phyloP scores from a whole-genome alignment of 2,329 filamentous ascomycete genomes.

The Amesomyces nigricolor region DNA sequence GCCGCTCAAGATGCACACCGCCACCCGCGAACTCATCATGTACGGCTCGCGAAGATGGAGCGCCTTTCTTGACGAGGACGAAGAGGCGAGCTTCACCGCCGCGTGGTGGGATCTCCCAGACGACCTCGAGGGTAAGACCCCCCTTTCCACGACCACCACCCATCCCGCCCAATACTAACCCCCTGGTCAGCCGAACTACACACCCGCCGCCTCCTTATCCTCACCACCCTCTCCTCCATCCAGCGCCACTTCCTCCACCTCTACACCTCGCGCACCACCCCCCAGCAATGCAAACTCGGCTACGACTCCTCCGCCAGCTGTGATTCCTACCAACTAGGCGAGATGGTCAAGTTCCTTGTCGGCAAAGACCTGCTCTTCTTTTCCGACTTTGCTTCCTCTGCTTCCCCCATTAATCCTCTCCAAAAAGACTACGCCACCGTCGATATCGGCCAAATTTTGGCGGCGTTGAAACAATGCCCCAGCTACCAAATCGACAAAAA shows the following conservation, averaged over 20 bases:
- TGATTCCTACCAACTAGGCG: constrained; percentile 72
- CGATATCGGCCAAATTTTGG: constrained; percentile 57
- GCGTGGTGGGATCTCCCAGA: constrained; percentile 68
- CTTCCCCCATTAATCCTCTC: constrained; percentile 23
- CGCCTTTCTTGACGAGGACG: constrained; percentile 31
- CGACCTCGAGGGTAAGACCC: constrained; percentile 54
- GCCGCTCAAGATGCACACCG: constrained; percentile 52
- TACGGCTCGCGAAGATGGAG: constrained; percentile 58
- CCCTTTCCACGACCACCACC: not conserved
- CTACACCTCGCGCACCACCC: constrained; percentile 58
- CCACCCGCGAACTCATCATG: constrained; percentile 61
- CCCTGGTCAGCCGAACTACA: constrained; percentile 54
- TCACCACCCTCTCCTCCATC: constrained; percentile 64
- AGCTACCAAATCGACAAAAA: constrained; percentile 69
- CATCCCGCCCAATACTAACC: not conserved
- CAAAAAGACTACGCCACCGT: constrained; percentile 41
- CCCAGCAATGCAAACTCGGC: constrained; percentile 62
- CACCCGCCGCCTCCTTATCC: constrained; percentile 58
- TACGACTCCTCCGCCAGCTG: constrained; percentile 68
- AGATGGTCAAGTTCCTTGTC: constrained; percentile 67
- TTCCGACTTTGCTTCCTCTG: constrained; percentile 46
- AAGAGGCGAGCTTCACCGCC: constrained; percentile 31
- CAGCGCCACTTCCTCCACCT: constrained; percentile 61
- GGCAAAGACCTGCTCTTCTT: constrained; percentile 56
- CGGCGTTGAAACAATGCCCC: constrained; percentile 59